Evolutionary conservation across 495 filamentous ascomycete genomes (phyloP), one percentile per base, ranked within the genome.

Genomic region (Penicillium salamii): DNA sequence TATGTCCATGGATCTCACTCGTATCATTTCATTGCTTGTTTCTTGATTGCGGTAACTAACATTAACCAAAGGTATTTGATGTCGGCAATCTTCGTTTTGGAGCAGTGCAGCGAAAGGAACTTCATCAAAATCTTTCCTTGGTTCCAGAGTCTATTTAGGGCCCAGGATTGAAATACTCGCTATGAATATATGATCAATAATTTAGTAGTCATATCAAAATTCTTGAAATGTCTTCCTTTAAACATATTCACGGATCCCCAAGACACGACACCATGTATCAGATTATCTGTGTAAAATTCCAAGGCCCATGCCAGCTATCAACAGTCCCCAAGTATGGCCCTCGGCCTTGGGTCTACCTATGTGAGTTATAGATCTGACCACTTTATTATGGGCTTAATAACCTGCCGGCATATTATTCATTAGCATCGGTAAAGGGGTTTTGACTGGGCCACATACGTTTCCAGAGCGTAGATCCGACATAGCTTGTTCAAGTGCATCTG

Each of bases 71-170:
- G 83, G 78, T 92, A 43, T 91, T 88, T 66, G 88, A 92, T 60
- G 80, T 86, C 49, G 87, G 88, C 40, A 84, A 88, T 55, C 71
- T 57, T 56, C 81, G 79, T 15, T 85, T 91, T 55, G 88, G 88
- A 18, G 78, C 78, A 41, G 85, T 89, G 19, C 81, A 84, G 51
- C 80, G 86, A 57, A 72, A 76, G 28, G 77, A 86, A 61, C 58
- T 67, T 42, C 69, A 66, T 14, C 82, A 86, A 66, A 82, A 80
- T 17, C 48, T 65, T 29, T 47, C 58, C 19, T 12, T 47, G 26
- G 55, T 55, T 36, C 28, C 58, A 40, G 17, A 50, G 33, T 60
- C 52, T 2, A 23, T n/a, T 8, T 35, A 46, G 32, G n/a, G n/a
- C n/a, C n/a, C n/a, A n/a, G n/a, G n/a, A n/a, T n/a, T n/a, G n/a